phyloP scores from a whole-genome alignment of 495 filamentous ascomycete genomes.

The Penicillium psychrofluorescens region DNA sequence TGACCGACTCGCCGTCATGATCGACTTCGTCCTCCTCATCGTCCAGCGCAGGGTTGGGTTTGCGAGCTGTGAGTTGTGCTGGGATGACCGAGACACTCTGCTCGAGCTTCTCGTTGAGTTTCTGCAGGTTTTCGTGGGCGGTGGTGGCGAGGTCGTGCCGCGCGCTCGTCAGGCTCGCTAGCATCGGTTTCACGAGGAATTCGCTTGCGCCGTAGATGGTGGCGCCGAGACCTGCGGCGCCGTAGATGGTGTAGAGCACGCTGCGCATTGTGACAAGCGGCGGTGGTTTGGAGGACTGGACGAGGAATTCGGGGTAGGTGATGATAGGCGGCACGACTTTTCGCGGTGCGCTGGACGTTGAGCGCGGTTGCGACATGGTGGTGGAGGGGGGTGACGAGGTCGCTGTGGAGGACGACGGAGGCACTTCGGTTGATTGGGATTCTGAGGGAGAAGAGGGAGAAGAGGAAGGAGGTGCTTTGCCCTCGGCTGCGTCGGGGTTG shows the following conservation, averaged over 20 bases:
- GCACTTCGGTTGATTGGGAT: constrained; percentile 1
- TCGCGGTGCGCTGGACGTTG: constrained; percentile 6
- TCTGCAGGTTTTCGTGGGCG: constrained; percentile 53
- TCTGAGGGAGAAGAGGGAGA: constrained; percentile 1
- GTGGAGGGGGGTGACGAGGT: constrained; percentile 4
- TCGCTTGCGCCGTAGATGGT: constrained; percentile 75
- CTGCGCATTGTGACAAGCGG: constrained; percentile 72
- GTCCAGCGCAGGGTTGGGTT: not conserved
- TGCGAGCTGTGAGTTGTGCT: constrained; percentile 26
- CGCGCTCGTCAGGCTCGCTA: constrained; percentile 61
- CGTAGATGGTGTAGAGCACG: constrained; percentile 72
- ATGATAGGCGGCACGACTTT: constrained; percentile 75
- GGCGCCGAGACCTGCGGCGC: constrained; percentile 61
- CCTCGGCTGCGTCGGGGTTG: constrained; percentile 15
- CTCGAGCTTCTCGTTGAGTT: constrained; percentile 70
- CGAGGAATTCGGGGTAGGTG: constrained; percentile 93
- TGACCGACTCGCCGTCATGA: constrained; percentile 34
- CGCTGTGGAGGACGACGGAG: constrained; percentile 8
- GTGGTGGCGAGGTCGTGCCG: constrained; percentile 73
- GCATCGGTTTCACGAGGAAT: constrained; percentile 79
- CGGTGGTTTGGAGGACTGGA: constrained; percentile 54
- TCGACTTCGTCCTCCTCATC: constrained; percentile 40
- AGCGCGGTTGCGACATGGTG: constrained; percentile 12
- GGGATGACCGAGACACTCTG: constrained; percentile 58
- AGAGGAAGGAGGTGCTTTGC: constrained; percentile 10